Evolutionary conservation across 352 stramenopile genomes (phyloP), one percentile per base, ranked within the genome.

Genomic region (Pythium dissimile): DNA sequence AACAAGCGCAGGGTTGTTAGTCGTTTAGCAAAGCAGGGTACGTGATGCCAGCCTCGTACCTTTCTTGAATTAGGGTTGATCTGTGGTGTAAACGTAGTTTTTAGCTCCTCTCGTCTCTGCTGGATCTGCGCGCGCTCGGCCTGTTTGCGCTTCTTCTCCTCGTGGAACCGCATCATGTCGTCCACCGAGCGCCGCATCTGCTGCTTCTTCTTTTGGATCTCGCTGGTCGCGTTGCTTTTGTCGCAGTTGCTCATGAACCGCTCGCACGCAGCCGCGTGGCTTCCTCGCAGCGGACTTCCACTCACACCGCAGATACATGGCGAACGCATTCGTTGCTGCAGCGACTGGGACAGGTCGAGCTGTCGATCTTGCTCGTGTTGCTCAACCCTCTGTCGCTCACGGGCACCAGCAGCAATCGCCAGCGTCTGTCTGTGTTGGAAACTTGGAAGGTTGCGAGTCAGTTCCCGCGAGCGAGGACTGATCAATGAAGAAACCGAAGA

Each of bases 191-290:
- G 71, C 44, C 50, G 57, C 71, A 78, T 81, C 35, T 71, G 48
- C 12, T 81, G 55, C 28, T 77, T 80, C 45, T 80, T 81, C 12
- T 66, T 47, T 9, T 83, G 59, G 32, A 80, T 82, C 48, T 77
- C 75, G 16, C 71, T 77, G 0, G 72, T 75, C 3, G 56, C 48
- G 60, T 84, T 83, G 63, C 77, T 77, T 42, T 72, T 79, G 30
- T 44, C 60, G 44, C 76, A 86, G 50, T 77, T 77, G 12, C 65
- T 53, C 76, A 84, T 79, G 56, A 86, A 86, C 10, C 73, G 64
- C 42, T 66, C 32, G 31, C 76, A 86, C 0, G 72, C 56, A 13
- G 66, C 41, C n/a, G 72, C 83, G 77, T 11, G 34, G 10, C 3
- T 55, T 31, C 6, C 28, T 27, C 9, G 7, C 1, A 52, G 55